Percentiles rank a stretch among this genome's conserved stretches.
Evolutionary conservation across 2,329 filamentous ascomycete species (phyloP).

Genomic region (Fusarium sp.): DNA sequence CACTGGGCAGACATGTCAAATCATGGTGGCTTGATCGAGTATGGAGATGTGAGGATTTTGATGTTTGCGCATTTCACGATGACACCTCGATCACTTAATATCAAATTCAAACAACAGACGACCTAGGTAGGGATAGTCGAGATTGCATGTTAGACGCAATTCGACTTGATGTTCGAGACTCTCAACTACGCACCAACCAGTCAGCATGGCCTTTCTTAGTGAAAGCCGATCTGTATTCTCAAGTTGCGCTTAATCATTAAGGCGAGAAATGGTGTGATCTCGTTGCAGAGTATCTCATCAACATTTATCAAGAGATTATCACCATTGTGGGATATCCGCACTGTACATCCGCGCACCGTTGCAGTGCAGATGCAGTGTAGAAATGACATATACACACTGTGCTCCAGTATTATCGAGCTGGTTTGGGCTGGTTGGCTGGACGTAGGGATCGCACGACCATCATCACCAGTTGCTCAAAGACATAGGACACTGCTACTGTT

Average conservation of each 20-base stretch:
- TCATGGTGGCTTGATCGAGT: not conserved
- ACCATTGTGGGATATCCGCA: not conserved
- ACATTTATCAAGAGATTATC: not conserved
- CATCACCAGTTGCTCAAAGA: slow-evolving; percentile 35
- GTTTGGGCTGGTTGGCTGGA: slow-evolving; percentile 33
- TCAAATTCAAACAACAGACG: not conserved
- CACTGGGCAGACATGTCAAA: not conserved
- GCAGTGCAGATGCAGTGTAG: not conserved
- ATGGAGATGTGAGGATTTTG: not conserved
- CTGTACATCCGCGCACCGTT: not conserved
- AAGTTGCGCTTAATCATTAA: not conserved
- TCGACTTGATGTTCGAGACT: slow-evolving; percentile 1
- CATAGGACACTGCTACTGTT: slow-evolving; percentile 11
- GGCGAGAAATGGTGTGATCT: not conserved
- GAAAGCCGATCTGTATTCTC: not conserved
- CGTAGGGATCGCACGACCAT: slow-evolving; percentile 28
- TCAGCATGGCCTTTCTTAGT: not conserved
- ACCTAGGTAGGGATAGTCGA: not conserved
- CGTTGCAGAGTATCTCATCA: not conserved
- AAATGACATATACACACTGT: slow-evolving; percentile 1
- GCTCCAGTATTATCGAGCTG: slow-evolving; percentile 35
- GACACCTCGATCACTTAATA: not conserved
- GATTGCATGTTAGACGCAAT: not conserved
- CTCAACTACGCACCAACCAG: slow-evolving; percentile 1
- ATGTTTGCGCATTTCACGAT: not conserved